Conservation (phyloP, 352 stramenopile species). For the Blastocystis sp. region DNA sequence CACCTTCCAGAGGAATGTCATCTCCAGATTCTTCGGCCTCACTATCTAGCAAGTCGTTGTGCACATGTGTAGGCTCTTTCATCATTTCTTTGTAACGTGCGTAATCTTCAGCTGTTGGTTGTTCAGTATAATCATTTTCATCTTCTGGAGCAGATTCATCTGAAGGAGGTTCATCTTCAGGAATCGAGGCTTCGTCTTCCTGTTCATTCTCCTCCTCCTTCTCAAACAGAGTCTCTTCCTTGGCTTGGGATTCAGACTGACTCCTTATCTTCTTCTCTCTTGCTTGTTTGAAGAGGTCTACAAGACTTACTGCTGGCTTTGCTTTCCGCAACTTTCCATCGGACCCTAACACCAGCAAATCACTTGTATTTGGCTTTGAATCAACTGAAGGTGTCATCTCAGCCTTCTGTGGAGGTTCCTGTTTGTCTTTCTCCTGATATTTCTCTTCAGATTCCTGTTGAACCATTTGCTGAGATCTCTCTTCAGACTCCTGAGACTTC, state of each 20-base stretch:
- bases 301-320: neutral
- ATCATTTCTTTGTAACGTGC: conserved; percentile 41
- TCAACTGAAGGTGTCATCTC: too few species aligned
- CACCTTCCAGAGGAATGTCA: neutral
- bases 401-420: too few species aligned
- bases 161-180: neutral
- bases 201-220: neutral
- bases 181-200: neutral
- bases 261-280: neutral
- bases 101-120: conserved; percentile 43
- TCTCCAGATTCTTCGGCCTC: conserved; percentile 52
- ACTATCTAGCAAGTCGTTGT: conserved; percentile 19
- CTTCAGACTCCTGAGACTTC: neutral
- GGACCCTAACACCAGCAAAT: neutral
- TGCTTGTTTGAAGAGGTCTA: neutral
- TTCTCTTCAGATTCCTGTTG: too few species aligned
- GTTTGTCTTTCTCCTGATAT: too few species aligned
- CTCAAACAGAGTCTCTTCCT: neutral
- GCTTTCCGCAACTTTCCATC: neutral
- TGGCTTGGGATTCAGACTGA: neutral
- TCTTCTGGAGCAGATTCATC: too few species aligned
- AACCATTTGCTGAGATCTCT: neutral
- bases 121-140: conserved; percentile 43
- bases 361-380: neutral
- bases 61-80: neutral